phyloP scores from a whole-genome alignment of 2,329 filamentous ascomycete genomes.

The Salinomyces thailandicus region DNA sequence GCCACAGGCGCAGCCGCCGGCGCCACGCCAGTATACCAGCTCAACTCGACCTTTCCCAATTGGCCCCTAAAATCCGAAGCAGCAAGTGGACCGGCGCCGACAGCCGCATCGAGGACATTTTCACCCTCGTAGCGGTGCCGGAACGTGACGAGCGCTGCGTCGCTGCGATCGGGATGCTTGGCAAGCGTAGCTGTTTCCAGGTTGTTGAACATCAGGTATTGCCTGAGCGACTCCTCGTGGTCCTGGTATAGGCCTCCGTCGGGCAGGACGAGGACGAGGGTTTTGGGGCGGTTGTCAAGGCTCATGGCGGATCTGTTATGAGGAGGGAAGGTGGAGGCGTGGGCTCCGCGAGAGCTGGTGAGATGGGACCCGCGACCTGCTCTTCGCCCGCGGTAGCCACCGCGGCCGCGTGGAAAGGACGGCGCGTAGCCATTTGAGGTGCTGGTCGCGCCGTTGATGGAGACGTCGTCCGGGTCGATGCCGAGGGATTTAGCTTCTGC shows the following conservation, averaged over 20 bases:
- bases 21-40: conserved; percentile 42
- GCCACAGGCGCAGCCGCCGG: background rate
- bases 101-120: conserved; percentile 28
- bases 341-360: conserved; percentile 38
- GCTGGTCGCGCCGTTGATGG: conserved; percentile 11
- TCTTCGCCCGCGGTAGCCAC: conserved; percentile 21
- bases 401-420: conserved; percentile 18
- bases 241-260: conserved; percentile 49
- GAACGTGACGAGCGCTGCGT: conserved; percentile 34
- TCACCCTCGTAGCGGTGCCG: conserved; percentile 52
- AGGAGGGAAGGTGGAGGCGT: conserved; percentile 20
- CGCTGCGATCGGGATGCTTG: conserved; percentile 27
- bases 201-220: conserved; percentile 45
- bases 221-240: conserved; percentile 58
- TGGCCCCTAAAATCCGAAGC: conserved; percentile 17
- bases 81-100: conserved; percentile 3
- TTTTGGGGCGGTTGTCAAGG: conserved; percentile 66
- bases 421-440: conserved; percentile 12
- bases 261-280: conserved; percentile 46
- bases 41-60: conserved; percentile 53
- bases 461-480: conserved; percentile 47
- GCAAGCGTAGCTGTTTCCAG: conserved; percentile 30
- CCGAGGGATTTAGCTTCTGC: conserved; percentile 61
- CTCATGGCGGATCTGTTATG: conserved; percentile 44
- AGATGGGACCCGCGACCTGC: conserved; percentile 34